These are phyloP conservation scores for Canavalia gladiata DNA, from an alignment of 306 rosid genomes.

Conservation along the genomic window DNA sequence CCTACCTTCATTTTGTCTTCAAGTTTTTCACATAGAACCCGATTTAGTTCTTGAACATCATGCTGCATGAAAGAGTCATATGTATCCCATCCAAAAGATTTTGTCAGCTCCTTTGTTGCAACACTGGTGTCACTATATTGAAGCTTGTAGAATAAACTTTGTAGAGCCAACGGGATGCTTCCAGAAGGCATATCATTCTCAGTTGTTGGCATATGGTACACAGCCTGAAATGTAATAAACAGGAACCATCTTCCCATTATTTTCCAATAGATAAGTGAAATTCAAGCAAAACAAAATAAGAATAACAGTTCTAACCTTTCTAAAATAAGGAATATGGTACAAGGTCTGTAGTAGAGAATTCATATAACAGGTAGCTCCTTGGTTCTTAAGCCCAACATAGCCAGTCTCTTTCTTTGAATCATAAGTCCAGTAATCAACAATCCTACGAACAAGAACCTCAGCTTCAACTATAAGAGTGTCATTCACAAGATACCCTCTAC, in stretches of 20 bases:
- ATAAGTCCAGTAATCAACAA: slow-evolving; percentile 82
- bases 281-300: slow-evolving; percentile 31
- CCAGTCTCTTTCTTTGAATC: slow-evolving; percentile 91
- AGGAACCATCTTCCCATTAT: slow-evolving; percentile 42
- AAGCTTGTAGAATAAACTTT: slow-evolving; percentile 85
- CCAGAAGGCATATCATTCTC: slow-evolving; percentile 84
- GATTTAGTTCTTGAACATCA: slow-evolving; percentile 85
- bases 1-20: slow-evolving; percentile 88
- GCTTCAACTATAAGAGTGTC: slow-evolving; percentile 79
- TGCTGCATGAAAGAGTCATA: slow-evolving; percentile 92
- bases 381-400: slow-evolving; percentile 87
- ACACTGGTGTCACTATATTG: slow-evolving; percentile 84
- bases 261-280: slow-evolving; percentile 34
- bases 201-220: slow-evolving; percentile 90
- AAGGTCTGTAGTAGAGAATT: slow-evolving; percentile 83
- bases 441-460: slow-evolving; percentile 80
- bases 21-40: slow-evolving; percentile 83
- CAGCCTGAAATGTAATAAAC: slow-evolving; percentile 70
- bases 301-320: slow-evolving; percentile 64
- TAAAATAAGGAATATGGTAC: slow-evolving; percentile 84
- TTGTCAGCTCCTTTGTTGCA: slow-evolving; percentile 85
- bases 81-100: slow-evolving; percentile 94
- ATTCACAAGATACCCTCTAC: slow-evolving; percentile 78
- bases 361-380: slow-evolving; percentile 93
- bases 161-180: slow-evolving; percentile 87